Percentiles rank a stretch among this genome's conserved stretches.
phyloP scores from a whole-genome alignment of 345 rosid genomes.

The Salix exigua region DNA sequence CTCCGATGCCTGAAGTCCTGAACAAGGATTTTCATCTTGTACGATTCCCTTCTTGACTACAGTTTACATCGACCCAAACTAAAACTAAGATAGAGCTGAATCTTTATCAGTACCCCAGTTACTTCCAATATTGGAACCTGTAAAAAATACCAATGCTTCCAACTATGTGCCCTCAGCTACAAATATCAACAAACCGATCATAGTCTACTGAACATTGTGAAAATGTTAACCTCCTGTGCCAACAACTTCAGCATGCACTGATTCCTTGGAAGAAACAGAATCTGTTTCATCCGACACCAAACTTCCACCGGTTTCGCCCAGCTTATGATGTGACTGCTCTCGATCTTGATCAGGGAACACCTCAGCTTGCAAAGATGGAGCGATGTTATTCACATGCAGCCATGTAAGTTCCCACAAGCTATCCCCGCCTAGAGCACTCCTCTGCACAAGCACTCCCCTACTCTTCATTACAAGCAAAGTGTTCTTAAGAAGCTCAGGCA shows the following conservation, averaged over 20 bases:
- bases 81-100: slow-evolving; percentile 2
- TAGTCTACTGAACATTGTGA: not conserved
- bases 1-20: not conserved
- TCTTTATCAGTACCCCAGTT: slow-evolving; percentile 3
- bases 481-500: slow-evolving; percentile 84
- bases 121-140: not conserved
- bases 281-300: slow-evolving; percentile 34
- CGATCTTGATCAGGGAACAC: slow-evolving; percentile 73
- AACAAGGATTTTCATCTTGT: not conserved
- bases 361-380: slow-evolving; percentile 74
- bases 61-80: not conserved
- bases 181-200: slow-evolving; percentile 19
- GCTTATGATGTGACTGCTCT: slow-evolving; percentile 29
- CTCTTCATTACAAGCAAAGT: slow-evolving; percentile 78
- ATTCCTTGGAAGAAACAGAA: slow-evolving; percentile 40
- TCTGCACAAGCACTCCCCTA: slow-evolving; percentile 71
- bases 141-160: not conserved
- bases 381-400: slow-evolving; percentile 88
- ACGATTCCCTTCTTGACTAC: not conserved
- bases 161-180: slow-evolving; percentile 2
- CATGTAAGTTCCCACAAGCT: slow-evolving; percentile 97
- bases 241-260: slow-evolving; percentile 35
- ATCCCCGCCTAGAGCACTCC: slow-evolving; percentile 89
- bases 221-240: slow-evolving; percentile 27
- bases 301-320: slow-evolving; percentile 21